A percentile compares a stretch with the other conserved stretches of the same genome.
Evolutionary conservation across 768 basidiomycete genomes (phyloP).

Genomic region (Russula foetens): DNA sequence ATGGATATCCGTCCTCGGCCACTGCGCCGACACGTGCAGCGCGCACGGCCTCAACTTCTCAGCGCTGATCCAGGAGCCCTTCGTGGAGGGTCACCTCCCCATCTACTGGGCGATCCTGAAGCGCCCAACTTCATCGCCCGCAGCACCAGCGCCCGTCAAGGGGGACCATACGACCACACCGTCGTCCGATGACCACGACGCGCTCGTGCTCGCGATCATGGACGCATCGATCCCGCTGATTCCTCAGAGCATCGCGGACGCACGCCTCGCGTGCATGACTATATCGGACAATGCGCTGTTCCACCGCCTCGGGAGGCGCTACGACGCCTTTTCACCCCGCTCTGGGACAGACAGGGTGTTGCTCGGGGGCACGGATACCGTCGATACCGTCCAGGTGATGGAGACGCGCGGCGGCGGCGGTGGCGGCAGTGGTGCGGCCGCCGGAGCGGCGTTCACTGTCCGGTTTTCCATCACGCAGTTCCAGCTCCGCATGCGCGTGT

Average conservation of each 20-base stretch:
- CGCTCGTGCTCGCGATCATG: slow-evolving; percentile 43
- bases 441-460: slow-evolving; percentile 40
- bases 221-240: slow-evolving; percentile 41
- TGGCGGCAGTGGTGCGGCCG: slow-evolving; percentile 15
- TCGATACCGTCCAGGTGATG: slow-evolving; percentile 47
- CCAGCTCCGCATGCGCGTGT: slow-evolving; percentile 64
- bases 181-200: slow-evolving; percentile 13
- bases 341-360: slow-evolving; percentile 45
- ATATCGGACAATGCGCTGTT: slow-evolving; percentile 55
- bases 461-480: slow-evolving; percentile 48
- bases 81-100: slow-evolving; percentile 56
- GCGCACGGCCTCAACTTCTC: slow-evolving; percentile 43
- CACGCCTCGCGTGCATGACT: slow-evolving; percentile 58
- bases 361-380: slow-evolving; percentile 20
- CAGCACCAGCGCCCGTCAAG: neutral
- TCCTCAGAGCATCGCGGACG: slow-evolving; percentile 43
- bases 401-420: slow-evolving; percentile 43
- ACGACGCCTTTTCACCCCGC: slow-evolving; percentile 39
- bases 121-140: slow-evolving; percentile 33
- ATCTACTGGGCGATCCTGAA: slow-evolving; percentile 72
- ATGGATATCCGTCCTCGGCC: slow-evolving; percentile 41
- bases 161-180: neutral
- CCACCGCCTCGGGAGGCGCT: slow-evolving; percentile 44
- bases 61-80: slow-evolving; percentile 49
- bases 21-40: slow-evolving; percentile 55